These are phyloP conservation scores for Thraustochytrium sp. DNA, from an alignment of 352 stramenopile species.

Conservation along the genomic window DNA sequence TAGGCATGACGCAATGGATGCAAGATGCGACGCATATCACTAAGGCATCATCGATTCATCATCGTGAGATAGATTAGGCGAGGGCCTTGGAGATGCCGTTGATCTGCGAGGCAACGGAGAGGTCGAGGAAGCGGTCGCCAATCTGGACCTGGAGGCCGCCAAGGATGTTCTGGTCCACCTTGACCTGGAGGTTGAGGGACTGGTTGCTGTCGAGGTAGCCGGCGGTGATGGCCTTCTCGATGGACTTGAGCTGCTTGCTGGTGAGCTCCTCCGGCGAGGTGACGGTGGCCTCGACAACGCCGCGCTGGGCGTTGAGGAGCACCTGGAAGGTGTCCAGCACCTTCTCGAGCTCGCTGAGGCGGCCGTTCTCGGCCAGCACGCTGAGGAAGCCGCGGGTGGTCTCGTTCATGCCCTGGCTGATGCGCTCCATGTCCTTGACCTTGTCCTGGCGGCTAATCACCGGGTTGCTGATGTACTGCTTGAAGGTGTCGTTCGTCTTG, in stretches of 20 bases:
- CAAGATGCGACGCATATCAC: too few relatives aligned
- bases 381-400: conserved; percentile 91
- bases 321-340: conserved; percentile 81
- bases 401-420: conserved; percentile 79
- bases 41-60: too few relatives aligned
- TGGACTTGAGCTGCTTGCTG: conserved; percentile 80
- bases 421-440: conserved; percentile 80
- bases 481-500: conserved; percentile 76
- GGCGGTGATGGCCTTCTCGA: conserved; percentile 82
- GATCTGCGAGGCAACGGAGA: conserved; percentile 88
- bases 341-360: conserved; percentile 74
- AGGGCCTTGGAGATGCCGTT: conserved; percentile 77
- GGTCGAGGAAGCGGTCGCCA: conserved; percentile 94
- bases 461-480: conserved; percentile 89
- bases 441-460: conserved; percentile 89
- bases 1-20: too few relatives aligned
- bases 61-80: conserved; percentile 2
- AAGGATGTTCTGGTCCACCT: conserved; percentile 87
- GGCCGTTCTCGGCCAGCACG: conserved; percentile 90
- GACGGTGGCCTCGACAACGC: conserved; percentile 90
- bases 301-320: conserved; percentile 89
- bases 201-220: conserved; percentile 75
- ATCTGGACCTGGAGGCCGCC: conserved; percentile 93
- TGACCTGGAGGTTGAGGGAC: conserved; percentile 79
- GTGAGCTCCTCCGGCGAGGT: conserved; percentile 86